A percentile compares a stretch with the other conserved stretches of the same genome.
phyloP scores from a whole-genome alignment of 805 yeast species.

The Starmerella ratchasimensis region DNA sequence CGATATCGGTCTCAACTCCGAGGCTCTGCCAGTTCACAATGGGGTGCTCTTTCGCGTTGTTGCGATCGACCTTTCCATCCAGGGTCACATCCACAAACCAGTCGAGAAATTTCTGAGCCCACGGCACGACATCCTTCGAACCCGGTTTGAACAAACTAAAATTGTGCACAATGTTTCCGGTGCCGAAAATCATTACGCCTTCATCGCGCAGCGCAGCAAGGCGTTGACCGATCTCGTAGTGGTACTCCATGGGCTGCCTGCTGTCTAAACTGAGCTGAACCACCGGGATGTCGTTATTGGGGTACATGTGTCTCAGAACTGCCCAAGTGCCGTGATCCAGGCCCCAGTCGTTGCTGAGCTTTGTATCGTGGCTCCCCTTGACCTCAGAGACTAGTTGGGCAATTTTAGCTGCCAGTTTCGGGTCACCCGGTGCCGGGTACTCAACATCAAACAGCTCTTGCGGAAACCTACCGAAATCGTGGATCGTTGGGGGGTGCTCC shows the following conservation, averaged over 20 bases:
- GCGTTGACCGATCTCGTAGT: conserved; percentile 39
- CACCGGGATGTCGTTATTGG: conserved; percentile 25
- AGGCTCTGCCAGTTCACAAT: conserved; percentile 18
- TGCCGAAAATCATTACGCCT: conserved; percentile 41
- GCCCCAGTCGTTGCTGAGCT: conserved; percentile 15
- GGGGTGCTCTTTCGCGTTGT: conserved; percentile 23
- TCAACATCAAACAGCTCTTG: conserved; percentile 13
- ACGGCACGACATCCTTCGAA: conserved; percentile 12
- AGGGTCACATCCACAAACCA: conserved; percentile 23
- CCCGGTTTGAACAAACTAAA: conserved; percentile 9
- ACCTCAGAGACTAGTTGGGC: conserved; percentile 5
- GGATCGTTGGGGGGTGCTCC: conserved; percentile 16
- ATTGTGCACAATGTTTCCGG: conserved; percentile 69
- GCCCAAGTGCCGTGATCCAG: conserved; percentile 21
- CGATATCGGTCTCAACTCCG: conserved; percentile 47
- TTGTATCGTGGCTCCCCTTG: conserved; percentile 2
- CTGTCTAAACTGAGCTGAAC: conserved; percentile 30
- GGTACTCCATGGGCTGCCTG: conserved; percentile 28
- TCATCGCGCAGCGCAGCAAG: conserved; percentile 38
- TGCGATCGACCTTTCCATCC: conserved; percentile 8
- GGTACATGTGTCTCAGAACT: conserved; percentile 19
- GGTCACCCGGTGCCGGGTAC: conserved; percentile 20
- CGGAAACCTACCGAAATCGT: conserved; percentile 19
- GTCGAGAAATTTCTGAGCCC: conserved; percentile 28
- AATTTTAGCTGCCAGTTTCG: conserved; percentile 15